Percentiles rank a stretch among this genome's conserved stretches.
Conservation (phyloP, 73 alveolate species). For the Symbiodinium pilosum region DNA sequence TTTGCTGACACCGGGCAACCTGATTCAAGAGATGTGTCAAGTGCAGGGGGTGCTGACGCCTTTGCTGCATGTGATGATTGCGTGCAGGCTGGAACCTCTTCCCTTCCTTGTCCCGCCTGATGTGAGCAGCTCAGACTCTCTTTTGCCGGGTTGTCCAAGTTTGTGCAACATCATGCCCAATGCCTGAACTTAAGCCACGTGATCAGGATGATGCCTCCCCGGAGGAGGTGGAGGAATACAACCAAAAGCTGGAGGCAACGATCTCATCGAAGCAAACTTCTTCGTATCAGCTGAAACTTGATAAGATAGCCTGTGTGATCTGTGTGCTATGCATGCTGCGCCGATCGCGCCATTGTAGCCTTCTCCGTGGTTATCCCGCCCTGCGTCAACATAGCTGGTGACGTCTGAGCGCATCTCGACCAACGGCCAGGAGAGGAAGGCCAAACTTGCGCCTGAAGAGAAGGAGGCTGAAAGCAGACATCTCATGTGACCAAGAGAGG, state of each 20-base stretch:
- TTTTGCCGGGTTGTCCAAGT: no score
- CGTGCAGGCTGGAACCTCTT: conserved; percentile 57
- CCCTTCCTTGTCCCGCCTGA: conserved; percentile 80
- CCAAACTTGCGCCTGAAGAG: conserved; percentile 74
- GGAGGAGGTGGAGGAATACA: conserved; percentile 68
- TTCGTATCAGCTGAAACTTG: no score
- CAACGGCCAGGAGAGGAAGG: conserved; percentile 69
- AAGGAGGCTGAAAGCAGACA: conserved; percentile 33
- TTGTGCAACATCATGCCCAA: background rate
- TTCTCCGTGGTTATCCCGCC: no score
- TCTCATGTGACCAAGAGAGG: background rate
- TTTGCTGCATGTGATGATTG: no score
- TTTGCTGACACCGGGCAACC: no score
- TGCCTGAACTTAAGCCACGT: background rate
- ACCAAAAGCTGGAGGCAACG: conserved; percentile 45
- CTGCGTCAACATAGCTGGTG: no score
- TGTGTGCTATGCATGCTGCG: no score
- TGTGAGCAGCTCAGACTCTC: background rate
- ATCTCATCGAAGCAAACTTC: background rate
- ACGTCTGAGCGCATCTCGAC: no score
- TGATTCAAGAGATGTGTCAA: no score
- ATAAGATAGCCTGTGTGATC: no score
- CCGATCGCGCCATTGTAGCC: no score
- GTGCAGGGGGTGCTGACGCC: no score
- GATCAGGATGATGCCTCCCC: conserved; percentile 77